phyloP scores from a whole-genome alignment of 306 rosid species.

The Quercus mongolica region DNA sequence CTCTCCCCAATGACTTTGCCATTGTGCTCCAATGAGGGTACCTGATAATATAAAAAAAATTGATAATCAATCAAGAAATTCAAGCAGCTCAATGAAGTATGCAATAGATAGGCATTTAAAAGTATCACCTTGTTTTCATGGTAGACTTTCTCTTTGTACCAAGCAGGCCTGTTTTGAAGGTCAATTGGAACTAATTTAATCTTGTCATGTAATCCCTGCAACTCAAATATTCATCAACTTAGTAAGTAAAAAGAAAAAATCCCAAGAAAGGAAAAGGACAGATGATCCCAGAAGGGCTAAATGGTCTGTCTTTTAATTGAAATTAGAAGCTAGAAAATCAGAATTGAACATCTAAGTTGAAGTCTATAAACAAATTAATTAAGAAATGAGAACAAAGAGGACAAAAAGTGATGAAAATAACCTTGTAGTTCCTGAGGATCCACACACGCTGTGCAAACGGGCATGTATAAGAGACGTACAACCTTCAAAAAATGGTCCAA shows the following conservation, averaged over 20 bases:
- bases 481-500: conserved; percentile 29
- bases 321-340: not conserved
- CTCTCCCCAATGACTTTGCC: conserved; percentile 81
- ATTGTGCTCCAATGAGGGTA: conserved; percentile 88
- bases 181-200: conserved; percentile 63
- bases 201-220: conserved; percentile 71
- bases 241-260: not conserved
- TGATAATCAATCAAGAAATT: not conserved
- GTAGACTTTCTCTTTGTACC: conserved; percentile 82
- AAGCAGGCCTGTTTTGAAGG: conserved; percentile 69
- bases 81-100: not conserved
- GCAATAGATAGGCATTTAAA: not conserved
- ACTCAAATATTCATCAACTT: not conserved
- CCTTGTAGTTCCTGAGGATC: conserved; percentile 85
- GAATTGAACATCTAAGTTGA: not conserved
- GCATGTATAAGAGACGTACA: conserved; percentile 54
- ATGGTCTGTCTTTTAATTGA: not conserved
- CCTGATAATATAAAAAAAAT: conserved; percentile 3
- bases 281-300: not conserved
- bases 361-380: not conserved
- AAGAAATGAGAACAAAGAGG: not conserved
- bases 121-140: conserved; percentile 50
- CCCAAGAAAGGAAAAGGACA: not conserved
- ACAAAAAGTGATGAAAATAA: not conserved
- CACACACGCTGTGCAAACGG: conserved; percentile 88